Base-by-base conservation (phyloP, 768 basidiomycete genomes). In the Leccinum incarnatum region DNA sequence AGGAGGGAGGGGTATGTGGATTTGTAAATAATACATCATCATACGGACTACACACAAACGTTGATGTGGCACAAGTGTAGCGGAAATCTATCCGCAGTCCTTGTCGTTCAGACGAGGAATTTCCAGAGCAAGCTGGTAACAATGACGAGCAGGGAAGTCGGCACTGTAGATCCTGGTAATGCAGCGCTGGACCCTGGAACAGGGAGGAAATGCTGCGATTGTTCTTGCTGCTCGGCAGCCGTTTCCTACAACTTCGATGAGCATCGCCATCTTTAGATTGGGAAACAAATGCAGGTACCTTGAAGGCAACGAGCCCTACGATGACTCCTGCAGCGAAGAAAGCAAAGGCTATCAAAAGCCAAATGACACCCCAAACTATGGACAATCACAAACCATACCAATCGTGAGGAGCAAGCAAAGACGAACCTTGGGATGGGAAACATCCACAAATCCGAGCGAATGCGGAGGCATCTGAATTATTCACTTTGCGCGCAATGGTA, bases 381-480 rank as follows among this genome's bases (percentile, higher is more conserved):
- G 42, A 53, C 17, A 19, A 36, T 60, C 55, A 57, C 37, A 59
- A 30, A 53, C 53, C 10, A 65, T 19, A 12, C 23, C 52, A 19
- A 40, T 27, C 37, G 27, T 7, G 49, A 34, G 50, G 32, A 21
- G 48, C 1, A 36, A 21, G 48, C 1, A 46, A 23, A 47, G 3
- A 61, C 69, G 32, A 34, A 88, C 90, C 87, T 84, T 81, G 85
- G 4, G 91, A 89, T 17, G 91, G 89, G 68, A 83, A 93, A 73
- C 92, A 95, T 23, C 91, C 92, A 65, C 89, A 95, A 50, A 92
- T 84, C 17, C 86, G 77, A 2, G 94, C 90, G 65, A 94, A 96
- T 9, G 86, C 85, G 4, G 87, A 86, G 1, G 94, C 94, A 67
- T 96, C 94, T 17, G 89, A 91, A n/a, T 82, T 81, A 64, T 95